These are phyloP conservation scores for Termitomyces sp. DNA, from an alignment of 1,284 basidiomycete species.

Conservation along the genomic window DNA sequence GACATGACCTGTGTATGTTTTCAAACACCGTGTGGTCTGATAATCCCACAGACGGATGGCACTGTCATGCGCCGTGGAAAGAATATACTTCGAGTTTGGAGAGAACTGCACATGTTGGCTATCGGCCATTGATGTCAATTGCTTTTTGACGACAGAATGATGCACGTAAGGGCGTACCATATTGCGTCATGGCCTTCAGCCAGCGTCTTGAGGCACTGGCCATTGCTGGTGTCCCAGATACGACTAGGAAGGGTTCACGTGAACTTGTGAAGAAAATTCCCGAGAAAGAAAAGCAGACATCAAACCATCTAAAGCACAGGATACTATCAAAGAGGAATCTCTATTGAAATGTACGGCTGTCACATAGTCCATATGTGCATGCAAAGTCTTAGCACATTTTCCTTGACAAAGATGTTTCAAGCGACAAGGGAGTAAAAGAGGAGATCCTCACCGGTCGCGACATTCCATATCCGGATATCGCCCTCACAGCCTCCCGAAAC, in stretches of 20 bases:
- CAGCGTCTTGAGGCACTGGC: slow-evolving; percentile 94
- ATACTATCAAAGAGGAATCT: slow-evolving; percentile 89
- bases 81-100: slow-evolving; percentile 89
- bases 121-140: slow-evolving; percentile 11
- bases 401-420: slow-evolving; percentile 36
- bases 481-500: slow-evolving; percentile 94
- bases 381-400: slow-evolving; percentile 75
- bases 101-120: slow-evolving; percentile 90
- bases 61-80: slow-evolving; percentile 88
- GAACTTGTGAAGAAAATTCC: slow-evolving; percentile 1
- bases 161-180: slow-evolving; percentile 46
- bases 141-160: not conserved
- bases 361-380: slow-evolving; percentile 93
- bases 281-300: slow-evolving; percentile 54
- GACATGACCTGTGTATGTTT: slow-evolving; percentile 82
- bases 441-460: slow-evolving; percentile 56
- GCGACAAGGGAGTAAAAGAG: slow-evolving; percentile 1
- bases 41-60: slow-evolving; percentile 95
- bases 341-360: slow-evolving; percentile 91
- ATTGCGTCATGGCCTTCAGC: slow-evolving; percentile 88
- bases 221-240: slow-evolving; percentile 90
- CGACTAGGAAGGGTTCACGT: slow-evolving; percentile 49
- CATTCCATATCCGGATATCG: slow-evolving; percentile 90
- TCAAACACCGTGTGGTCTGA: slow-evolving; percentile 85
- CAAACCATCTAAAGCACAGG: slow-evolving; percentile 87